These are phyloP conservation scores for Ploettnerulaceae sp. DNA, from an alignment of 2,329 filamentous ascomycete species.

Conservation along the genomic window DNA sequence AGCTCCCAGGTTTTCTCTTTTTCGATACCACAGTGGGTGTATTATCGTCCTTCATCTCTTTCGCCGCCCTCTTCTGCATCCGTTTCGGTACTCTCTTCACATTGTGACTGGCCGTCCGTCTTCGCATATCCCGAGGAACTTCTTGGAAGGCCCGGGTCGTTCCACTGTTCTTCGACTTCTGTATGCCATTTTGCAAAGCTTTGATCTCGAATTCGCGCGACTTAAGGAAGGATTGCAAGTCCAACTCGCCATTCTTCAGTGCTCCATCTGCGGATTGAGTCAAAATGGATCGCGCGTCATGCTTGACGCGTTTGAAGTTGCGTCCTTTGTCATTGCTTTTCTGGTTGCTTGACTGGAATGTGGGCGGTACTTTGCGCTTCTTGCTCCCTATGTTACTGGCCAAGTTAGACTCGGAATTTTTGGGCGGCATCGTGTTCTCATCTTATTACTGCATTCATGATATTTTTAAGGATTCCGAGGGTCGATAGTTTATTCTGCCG, in stretches of 20 bases:
- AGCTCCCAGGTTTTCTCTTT: slow-evolving; percentile 55
- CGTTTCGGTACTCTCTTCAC: slow-evolving; percentile 81
- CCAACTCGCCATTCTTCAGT: slow-evolving; percentile 67
- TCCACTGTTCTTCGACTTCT: slow-evolving; percentile 57
- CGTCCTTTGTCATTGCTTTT: slow-evolving; percentile 20
- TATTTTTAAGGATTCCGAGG: too few species aligned
- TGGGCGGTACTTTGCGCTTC: slow-evolving; percentile 30
- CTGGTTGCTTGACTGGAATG: slow-evolving; percentile 17
- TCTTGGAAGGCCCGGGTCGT: slow-evolving; percentile 81
- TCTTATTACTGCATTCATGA: too few species aligned
- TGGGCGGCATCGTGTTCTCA: slow-evolving; percentile 18
- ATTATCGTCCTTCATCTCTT: slow-evolving; percentile 83
- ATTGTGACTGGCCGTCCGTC: slow-evolving; percentile 93
- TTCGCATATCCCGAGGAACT: slow-evolving; percentile 76
- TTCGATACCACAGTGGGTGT: slow-evolving; percentile 71
- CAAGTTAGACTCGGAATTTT: slow-evolving; percentile 9
- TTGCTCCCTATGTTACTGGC: slow-evolving; percentile 1
- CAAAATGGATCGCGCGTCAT: slow-evolving; percentile 43
- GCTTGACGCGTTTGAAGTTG: slow-evolving; percentile 37
- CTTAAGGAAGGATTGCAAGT: slow-evolving; percentile 78
- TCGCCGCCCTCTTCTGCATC: slow-evolving; percentile 62
- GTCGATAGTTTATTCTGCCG: too few species aligned
- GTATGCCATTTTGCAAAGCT: slow-evolving; percentile 78
- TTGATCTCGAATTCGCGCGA: slow-evolving; percentile 86
- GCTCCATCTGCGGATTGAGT: slow-evolving; percentile 40